phyloP scores from a whole-genome alignment of 371 early-diverging fungal species.

The Parasitella parasitica region DNA sequence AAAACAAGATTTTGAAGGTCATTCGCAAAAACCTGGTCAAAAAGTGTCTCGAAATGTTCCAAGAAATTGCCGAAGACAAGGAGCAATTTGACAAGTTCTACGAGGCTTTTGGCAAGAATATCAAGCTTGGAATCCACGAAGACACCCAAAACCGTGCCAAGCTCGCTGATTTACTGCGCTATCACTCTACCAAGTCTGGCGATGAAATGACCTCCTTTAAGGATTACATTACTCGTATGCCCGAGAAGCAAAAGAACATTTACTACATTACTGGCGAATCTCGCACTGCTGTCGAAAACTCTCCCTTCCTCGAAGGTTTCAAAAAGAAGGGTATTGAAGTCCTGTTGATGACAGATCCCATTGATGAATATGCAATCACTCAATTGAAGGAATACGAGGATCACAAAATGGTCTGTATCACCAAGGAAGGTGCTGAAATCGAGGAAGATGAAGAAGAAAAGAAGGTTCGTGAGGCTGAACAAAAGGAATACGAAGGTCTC shows the following conservation, averaged over 20 bases:
- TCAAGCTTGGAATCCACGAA: constrained; percentile 81
- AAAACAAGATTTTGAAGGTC: constrained; percentile 70
- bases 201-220: constrained; percentile 65
- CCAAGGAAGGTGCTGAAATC: constrained; percentile 98
- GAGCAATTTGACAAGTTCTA: constrained; percentile 74
- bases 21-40: constrained; percentile 78
- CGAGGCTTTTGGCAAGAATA: constrained; percentile 62
- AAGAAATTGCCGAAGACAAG: constrained; percentile 63
- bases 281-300: constrained; percentile 91
- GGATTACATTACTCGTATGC: constrained; percentile 80
- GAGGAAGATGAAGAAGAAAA: constrained; percentile 96
- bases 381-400: constrained; percentile 98
- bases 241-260: constrained; percentile 79
- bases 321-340: constrained; percentile 97
- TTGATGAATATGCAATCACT: constrained; percentile 96
- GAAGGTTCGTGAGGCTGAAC: constrained; percentile 84
- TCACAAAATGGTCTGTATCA: constrained; percentile 95
- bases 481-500: constrained; percentile 81
- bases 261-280: constrained; percentile 98
- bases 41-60: constrained; percentile 80
- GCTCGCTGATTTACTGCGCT: constrained; percentile 73
- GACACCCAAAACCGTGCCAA: constrained; percentile 61
- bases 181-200: constrained; percentile 63
- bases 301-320: constrained; percentile 97
- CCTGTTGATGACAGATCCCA: constrained; percentile 94